A percentile compares a stretch with the other conserved stretches of the same genome.
Evolutionary conservation across 805 yeast genomes (phyloP).

Genomic region (Suhomyces sp.): DNA sequence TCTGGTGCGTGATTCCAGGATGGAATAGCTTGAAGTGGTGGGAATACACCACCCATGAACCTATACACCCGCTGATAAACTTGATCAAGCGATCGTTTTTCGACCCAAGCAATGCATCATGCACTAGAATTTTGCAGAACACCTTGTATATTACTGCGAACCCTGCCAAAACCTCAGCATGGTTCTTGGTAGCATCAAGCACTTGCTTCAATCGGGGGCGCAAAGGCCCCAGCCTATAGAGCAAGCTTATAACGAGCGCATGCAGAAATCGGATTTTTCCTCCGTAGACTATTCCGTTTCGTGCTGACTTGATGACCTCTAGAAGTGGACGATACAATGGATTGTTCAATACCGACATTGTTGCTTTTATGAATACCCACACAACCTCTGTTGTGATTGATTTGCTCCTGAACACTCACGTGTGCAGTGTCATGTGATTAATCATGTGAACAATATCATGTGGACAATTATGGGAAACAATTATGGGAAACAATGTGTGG

Average conservation of each 20-base stretch:
- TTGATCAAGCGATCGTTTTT: conserved; percentile 25
- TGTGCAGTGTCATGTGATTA: too few species aligned
- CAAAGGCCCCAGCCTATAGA: conserved; percentile 52
- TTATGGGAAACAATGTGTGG: too few species aligned
- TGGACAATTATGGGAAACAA: too few species aligned
- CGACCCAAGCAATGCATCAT: conserved; percentile 34
- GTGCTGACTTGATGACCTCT: conserved; percentile 35
- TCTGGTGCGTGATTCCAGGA: conserved; percentile 62
- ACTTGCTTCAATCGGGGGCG: conserved; percentile 46
- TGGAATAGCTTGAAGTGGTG: conserved; percentile 44
- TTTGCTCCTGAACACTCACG: neutral
- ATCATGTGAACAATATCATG: too few species aligned
- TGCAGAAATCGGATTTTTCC: conserved; percentile 61
- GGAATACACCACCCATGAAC: conserved; percentile 43
- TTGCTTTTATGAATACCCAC: too few species aligned
- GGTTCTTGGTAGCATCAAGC: conserved; percentile 51
- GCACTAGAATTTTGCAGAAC: conserved; percentile 26
- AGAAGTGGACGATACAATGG: conserved; percentile 29
- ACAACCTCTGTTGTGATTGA: too few species aligned
- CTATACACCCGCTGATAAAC: conserved; percentile 40
- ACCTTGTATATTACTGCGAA: conserved; percentile 56
- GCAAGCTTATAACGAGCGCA: conserved; percentile 57
- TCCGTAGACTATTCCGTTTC: conserved; percentile 58
- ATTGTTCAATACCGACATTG: conserved; percentile 19
- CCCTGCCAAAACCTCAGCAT: conserved; percentile 52